These are phyloP conservation scores for Dacryopinax spathularia DNA, from an alignment of 768 basidiomycete species.

Conservation along the genomic window DNA sequence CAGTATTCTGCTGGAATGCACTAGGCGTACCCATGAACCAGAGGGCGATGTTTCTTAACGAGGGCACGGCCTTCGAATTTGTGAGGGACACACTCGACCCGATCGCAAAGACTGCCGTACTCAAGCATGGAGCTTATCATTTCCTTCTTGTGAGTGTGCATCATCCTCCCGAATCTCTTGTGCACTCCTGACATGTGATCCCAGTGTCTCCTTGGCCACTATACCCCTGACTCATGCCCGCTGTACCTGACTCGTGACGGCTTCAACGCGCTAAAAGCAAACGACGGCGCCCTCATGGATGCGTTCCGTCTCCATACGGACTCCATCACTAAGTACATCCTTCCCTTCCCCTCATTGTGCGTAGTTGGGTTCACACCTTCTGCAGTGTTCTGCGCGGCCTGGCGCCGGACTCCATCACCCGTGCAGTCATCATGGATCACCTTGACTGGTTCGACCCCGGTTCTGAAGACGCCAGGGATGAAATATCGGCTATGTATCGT, in stretches of 20 bases:
- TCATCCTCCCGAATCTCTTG: not conserved
- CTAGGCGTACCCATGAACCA: constrained; percentile 63
- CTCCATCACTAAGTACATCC: constrained; percentile 45
- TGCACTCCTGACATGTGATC: not conserved
- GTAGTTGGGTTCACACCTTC: not conserved
- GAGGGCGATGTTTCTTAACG: constrained; percentile 42
- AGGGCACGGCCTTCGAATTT: constrained; percentile 36
- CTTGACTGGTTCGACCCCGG: constrained; percentile 41
- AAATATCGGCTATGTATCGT: constrained; percentile 41
- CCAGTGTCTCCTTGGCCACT: constrained; percentile 33
- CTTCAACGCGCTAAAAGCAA: constrained; percentile 40
- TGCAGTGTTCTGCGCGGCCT: constrained; percentile 34
- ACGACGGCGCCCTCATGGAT: constrained; percentile 33
- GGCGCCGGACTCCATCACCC: constrained; percentile 37
- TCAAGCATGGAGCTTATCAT: constrained; percentile 48
- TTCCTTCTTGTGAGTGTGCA: constrained; percentile 37
- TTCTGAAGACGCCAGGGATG: constrained; percentile 36
- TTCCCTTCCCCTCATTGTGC: not conserved
- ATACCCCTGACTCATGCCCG: constrained; percentile 46
- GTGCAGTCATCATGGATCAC: constrained; percentile 52
- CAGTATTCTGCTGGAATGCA: constrained; percentile 59
- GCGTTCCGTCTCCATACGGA: constrained; percentile 60
- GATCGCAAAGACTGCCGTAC: constrained; percentile 31
- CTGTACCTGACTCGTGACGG: constrained; percentile 48
- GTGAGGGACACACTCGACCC: constrained; percentile 41